phyloP scores from a whole-genome alignment of 345 rosid species.

The Conringia planisiliqua region DNA sequence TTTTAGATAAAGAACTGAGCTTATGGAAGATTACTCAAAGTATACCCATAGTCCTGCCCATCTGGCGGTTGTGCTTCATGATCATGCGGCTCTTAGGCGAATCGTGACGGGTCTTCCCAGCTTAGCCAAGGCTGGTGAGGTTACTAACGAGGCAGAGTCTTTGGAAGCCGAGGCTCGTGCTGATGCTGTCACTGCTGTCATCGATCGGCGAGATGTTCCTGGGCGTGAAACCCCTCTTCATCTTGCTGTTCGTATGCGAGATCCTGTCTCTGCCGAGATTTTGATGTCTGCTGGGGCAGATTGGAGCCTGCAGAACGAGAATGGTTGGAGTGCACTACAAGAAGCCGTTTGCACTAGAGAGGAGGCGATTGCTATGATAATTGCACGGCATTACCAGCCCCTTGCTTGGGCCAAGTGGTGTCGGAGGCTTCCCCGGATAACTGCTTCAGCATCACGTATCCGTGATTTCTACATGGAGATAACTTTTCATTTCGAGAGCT shows the following conservation, averaged over 20 bases:
- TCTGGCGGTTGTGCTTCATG: slow-evolving; percentile 71
- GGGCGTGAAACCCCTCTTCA: slow-evolving; percentile 98
- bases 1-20: background rate
- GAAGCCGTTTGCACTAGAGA: slow-evolving; percentile 97
- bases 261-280: slow-evolving; percentile 81
- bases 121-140: slow-evolving; percentile 82
- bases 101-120: slow-evolving; percentile 57
- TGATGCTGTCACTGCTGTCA: slow-evolving; percentile 65
- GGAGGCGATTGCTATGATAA: slow-evolving; percentile 85
- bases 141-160: slow-evolving; percentile 72
- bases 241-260: slow-evolving; percentile 81
- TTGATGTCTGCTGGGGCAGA: slow-evolving; percentile 94
- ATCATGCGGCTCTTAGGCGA: slow-evolving; percentile 61
- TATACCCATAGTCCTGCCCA: slow-evolving; percentile 89
- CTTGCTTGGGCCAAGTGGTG: slow-evolving; percentile 99
- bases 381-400: slow-evolving; percentile 91
- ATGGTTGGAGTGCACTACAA: slow-evolving; percentile 98
- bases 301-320: slow-evolving; percentile 96
- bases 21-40: slow-evolving; percentile 76
- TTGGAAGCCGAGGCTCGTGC: slow-evolving; percentile 69
- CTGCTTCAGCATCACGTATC: slow-evolving; percentile 76
- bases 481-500: slow-evolving; percentile 93
- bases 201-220: slow-evolving; percentile 90
- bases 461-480: slow-evolving; percentile 99
- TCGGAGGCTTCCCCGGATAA: slow-evolving; percentile 84